Evolutionary conservation across 139 green algal genomes (phyloP), one percentile per base, ranked within the genome.

Genomic region (Coccomyxa sp.): DNA sequence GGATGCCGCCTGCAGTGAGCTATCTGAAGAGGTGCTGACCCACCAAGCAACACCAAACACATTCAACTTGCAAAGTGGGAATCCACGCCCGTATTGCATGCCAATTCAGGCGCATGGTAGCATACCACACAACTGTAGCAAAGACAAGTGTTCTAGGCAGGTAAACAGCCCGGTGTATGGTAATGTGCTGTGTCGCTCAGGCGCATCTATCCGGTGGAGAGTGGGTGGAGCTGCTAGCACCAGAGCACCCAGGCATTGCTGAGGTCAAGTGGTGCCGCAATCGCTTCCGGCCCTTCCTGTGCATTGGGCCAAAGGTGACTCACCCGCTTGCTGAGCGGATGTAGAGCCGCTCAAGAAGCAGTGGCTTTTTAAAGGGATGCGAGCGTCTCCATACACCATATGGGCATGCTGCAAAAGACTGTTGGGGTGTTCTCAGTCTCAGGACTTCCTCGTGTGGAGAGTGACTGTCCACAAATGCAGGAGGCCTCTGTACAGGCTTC

Each of bases 181-280:
- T 51, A 7, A 51, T 51, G 38, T 51, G 38, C 38, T 14, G 11
- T 57, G 0, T 31, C 57, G 28, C 66, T 38, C 84, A 95, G 90
- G 93, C 92, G n/a, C 87, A 89, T 71, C 86, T 98, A 45, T 23
- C 80, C 11, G 94, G 93, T 17, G 94, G 94, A n/a, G 83, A 90
- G 51, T 92, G 91, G 86, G n/a, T 91, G 30, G 38, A 82, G 38
- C 91, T 98, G 66, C 78, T 96, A 25, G 84, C 88, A 4, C 81
- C 85, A 0, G 88, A 83, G 0, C 89, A 95, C 77, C 88, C 87
- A 0, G 94, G 94, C 31, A 85, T 96, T 78, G 76, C 91, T 27
- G 94, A 98, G 81, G 90, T 94, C 78, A 98, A 98, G 89, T 98
- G 95, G 95, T 95, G 94, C 81, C 76, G 75, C 38, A 97, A 97